These are phyloP conservation scores for Diaporthe ampelina DNA, from an alignment of 2,329 filamentous ascomycete genomes.

Conservation along the genomic window DNA sequence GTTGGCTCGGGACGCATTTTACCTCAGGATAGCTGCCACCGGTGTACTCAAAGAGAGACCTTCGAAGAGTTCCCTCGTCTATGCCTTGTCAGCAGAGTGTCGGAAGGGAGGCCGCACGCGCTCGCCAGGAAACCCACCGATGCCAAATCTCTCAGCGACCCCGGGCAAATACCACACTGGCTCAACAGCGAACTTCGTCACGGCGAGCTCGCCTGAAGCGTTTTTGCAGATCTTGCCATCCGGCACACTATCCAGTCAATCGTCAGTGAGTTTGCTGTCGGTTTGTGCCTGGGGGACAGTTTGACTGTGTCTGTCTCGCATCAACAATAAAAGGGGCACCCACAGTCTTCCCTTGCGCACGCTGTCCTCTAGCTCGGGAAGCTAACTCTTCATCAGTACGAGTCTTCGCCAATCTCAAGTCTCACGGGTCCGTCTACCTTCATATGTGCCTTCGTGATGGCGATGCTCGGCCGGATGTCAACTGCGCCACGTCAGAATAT, in stretches of 20 bases:
- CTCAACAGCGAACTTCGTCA: conserved; percentile 97
- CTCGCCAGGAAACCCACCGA: conserved; percentile 65
- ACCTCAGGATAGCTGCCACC: conserved; percentile 95
- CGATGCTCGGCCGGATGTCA: conserved; percentile 91
- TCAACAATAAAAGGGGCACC: conserved; percentile 45
- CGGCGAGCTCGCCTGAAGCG: conserved; percentile 85
- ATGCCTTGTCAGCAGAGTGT: conserved; percentile 47
- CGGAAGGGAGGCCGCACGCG: conserved; percentile 21
- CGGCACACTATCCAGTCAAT: conserved; percentile 59
- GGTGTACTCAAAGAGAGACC: conserved; percentile 93
- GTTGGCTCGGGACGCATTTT: conserved; percentile 42
- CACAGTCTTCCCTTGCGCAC: conserved; percentile 83
- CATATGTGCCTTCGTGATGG: conserved; percentile 94
- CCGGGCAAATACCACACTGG: conserved; percentile 91
- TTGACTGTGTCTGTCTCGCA: background rate
- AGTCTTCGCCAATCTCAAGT: background rate
- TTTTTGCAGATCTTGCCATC: conserved; percentile 96
- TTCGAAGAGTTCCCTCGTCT: conserved; percentile 88
- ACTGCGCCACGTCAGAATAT: conserved; percentile 58
- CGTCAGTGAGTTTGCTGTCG: conserved; percentile 27
- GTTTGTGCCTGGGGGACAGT: background rate
- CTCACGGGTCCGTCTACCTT: conserved; percentile 61
- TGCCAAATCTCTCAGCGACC: conserved; percentile 93
- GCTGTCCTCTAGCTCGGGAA: conserved; percentile 94
- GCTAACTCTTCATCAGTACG: conserved; percentile 51